Evolutionary conservation across 2,329 filamentous ascomycete species (phyloP), one percentile per base, ranked within the genome.

Genomic region (Hypoxylon sp.): DNA sequence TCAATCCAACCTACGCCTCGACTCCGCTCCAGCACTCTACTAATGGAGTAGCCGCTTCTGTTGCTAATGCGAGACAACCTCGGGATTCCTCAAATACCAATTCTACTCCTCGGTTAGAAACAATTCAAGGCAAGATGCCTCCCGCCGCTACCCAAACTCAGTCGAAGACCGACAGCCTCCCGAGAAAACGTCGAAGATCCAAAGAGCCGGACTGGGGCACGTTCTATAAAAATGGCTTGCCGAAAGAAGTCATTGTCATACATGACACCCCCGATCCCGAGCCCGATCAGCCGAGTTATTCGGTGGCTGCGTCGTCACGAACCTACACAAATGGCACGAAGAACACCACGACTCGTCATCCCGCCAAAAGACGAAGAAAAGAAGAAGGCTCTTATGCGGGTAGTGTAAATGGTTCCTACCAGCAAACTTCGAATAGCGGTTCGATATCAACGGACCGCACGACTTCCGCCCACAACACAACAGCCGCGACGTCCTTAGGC

Each of bases 371-470:
- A 83, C 86, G 89, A 80, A 92, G 89, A 79, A 92, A 82, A 71
- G 84, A 85, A 62, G 84, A 94, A 70, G 81, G 89, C 17, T 84
- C 90, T 54, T 91, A 93, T 74, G 90, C 94, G 75, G 89, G 74
- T 79, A 87, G 76, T 70, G 86, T 87, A 43, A 91, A 89, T 76
- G 78, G 75, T 56, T 94, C 93, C 3, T 89, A 89, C 70, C 87
- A 91, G 59, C 87, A 91, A 73, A 90, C 90, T 26, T 89, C 91
- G 52, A 86, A 88, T 13, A 89, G 87, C 56, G 87, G 86, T 52
- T 90, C 91, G 46, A 93, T 91, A 57, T 96, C 93, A 4, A 95
- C 90, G 69, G 93, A 94, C 77, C 88, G 92, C 67, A 96, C 92
- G 13, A 91, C 91, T 30, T 95, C 92, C 15, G 86, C 87, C 44